phyloP scores from a whole-genome alignment of 495 filamentous ascomycete genomes.

The Penicillium psychrofluorescens region DNA sequence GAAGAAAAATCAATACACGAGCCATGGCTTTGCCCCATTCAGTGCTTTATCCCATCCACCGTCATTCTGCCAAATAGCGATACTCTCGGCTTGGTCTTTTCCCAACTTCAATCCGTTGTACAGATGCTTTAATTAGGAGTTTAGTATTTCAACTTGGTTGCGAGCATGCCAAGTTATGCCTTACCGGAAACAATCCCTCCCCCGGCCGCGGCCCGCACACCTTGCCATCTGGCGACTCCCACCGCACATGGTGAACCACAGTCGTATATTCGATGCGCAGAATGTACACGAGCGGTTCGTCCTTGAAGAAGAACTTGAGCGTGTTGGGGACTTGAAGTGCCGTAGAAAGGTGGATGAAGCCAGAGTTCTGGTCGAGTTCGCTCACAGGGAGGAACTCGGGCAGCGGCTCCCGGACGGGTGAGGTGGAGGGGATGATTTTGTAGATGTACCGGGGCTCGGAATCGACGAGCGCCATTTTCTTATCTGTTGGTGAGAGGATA shows the following conservation, averaged over 20 bases:
- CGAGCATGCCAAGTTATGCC: background rate
- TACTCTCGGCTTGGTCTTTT: slow-evolving; percentile 36
- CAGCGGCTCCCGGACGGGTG: slow-evolving; percentile 34
- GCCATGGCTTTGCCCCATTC: slow-evolving; percentile 31
- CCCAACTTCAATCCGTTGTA: slow-evolving; percentile 40
- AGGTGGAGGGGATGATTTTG: slow-evolving; percentile 36
- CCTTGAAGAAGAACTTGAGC: slow-evolving; percentile 59
- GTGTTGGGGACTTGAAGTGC: slow-evolving; percentile 36
- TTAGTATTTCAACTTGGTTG: too few relatives aligned
- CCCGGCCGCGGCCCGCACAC: slow-evolving; percentile 32
- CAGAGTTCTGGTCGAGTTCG: slow-evolving; percentile 30
- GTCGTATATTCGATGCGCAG: slow-evolving; percentile 68
- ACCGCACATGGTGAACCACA: slow-evolving; percentile 28
- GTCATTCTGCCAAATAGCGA: slow-evolving; percentile 38
- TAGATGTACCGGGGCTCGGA: slow-evolving; percentile 32
- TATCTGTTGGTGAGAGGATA: background rate
- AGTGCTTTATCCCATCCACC: slow-evolving; percentile 38
- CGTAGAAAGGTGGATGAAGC: slow-evolving; percentile 37
- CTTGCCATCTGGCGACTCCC: slow-evolving; percentile 36
- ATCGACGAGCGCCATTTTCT: slow-evolving; percentile 18
- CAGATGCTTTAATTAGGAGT: slow-evolving; percentile 23
- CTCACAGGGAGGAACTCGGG: slow-evolving; percentile 36
- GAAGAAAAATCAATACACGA: slow-evolving; percentile 24
- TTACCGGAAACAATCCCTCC: slow-evolving; percentile 40
- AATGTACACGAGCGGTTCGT: slow-evolving; percentile 69